These are phyloP conservation scores for Aspergillus sclerotioniger DNA, from an alignment of 495 filamentous ascomycete species.

Conservation along the genomic window DNA sequence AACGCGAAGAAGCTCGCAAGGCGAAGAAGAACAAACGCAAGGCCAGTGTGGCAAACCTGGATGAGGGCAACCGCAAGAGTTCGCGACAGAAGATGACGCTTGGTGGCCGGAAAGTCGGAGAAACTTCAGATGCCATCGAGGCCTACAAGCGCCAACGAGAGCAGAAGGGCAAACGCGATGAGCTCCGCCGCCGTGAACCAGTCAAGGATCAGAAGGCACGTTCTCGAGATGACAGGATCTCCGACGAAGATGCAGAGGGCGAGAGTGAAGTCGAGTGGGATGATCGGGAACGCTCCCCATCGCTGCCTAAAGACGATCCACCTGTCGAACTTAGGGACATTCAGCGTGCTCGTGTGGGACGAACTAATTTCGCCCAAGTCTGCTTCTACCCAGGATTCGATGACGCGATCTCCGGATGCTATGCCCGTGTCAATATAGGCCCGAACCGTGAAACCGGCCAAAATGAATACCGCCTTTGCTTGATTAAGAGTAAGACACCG, in stretches of 20 bases:
- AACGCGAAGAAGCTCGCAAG: conserved; percentile 55
- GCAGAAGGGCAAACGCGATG: conserved; percentile 69
- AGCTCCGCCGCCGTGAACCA: conserved; percentile 66
- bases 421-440: conserved; percentile 76
- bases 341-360: conserved; percentile 76
- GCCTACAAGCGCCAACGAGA: conserved; percentile 80
- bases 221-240: conserved; percentile 46
- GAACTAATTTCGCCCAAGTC: conserved; percentile 76
- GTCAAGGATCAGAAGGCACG: conserved; percentile 54
- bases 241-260: conserved; percentile 66
- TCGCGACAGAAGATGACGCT: conserved; percentile 77
- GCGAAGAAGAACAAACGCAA: conserved; percentile 79
- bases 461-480: conserved; percentile 78
- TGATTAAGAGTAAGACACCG: conserved; percentile 71
- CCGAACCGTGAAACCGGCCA: conserved; percentile 62
- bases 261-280: conserved; percentile 82
- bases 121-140: conserved; percentile 73
- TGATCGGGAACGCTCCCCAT: conserved; percentile 45
- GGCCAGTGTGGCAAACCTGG: conserved; percentile 68
- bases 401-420: conserved; percentile 73
- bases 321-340: conserved; percentile 75
- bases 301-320: conserved; percentile 50
- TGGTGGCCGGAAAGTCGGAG: conserved; percentile 74
- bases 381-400: conserved; percentile 91
- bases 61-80: conserved; percentile 73